phyloP scores from a whole-genome alignment of 202 grass and related monocot species.

The Zoysia matrella region DNA sequence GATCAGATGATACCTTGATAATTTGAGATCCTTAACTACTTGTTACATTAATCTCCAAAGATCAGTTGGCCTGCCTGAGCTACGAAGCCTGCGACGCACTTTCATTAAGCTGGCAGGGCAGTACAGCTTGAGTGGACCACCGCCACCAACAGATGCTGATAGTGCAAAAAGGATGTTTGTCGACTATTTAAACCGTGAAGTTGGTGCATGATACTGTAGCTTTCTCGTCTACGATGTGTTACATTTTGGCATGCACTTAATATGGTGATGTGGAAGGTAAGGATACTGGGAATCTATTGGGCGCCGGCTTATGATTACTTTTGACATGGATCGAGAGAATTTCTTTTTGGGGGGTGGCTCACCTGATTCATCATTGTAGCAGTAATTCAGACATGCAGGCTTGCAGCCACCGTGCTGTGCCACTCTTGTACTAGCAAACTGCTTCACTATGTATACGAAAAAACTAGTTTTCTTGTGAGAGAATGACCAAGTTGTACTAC shows the following conservation, averaged over 20 bases:
- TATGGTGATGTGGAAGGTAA: not conserved
- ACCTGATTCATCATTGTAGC: not conserved
- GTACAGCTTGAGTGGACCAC: slow-evolving; percentile 79
- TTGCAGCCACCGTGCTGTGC: not conserved
- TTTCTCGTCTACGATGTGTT: not conserved
- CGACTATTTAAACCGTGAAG: slow-evolving; percentile 91
- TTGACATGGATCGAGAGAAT: not conserved
- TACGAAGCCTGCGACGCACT: slow-evolving; percentile 78
- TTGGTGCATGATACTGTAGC: slow-evolving; percentile 44
- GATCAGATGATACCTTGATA: not conserved
- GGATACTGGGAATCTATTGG: not conserved
- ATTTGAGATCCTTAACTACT: slow-evolving; percentile 51
- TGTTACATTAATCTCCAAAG: slow-evolving; percentile 74
- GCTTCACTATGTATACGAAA: not conserved
- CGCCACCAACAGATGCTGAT: slow-evolving; percentile 79
- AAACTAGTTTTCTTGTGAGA: too few relatives aligned
- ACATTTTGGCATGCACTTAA: not conserved
- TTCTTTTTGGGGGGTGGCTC: not conserved
- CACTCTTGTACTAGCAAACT: not conserved
- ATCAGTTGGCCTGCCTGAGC: slow-evolving; percentile 78
- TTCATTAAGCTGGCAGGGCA: slow-evolving; percentile 90
- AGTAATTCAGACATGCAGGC: not conserved
- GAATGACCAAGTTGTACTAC: too few relatives aligned
- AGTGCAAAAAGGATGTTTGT: slow-evolving; percentile 93
- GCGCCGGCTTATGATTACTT: not conserved